These are phyloP conservation scores for Carex pumila DNA, from an alignment of 176 grass and related monocot species.

Conservation along the genomic window DNA sequence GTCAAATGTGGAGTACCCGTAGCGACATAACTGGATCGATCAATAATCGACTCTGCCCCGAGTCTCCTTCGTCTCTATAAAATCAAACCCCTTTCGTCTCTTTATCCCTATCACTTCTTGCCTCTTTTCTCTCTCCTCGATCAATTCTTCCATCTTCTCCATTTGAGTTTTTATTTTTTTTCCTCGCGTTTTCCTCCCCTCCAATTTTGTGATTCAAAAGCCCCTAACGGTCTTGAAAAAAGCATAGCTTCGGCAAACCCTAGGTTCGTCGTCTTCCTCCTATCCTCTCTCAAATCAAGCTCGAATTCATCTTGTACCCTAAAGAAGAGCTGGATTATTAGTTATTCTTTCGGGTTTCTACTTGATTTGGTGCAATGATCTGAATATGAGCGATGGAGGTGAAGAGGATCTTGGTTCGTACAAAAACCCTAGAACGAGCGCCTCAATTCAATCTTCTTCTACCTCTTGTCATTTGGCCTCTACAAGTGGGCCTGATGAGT, in stretches of 20 bases:
- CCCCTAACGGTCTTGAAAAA: neutral
- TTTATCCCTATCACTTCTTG: neutral
- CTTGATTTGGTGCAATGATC: constrained; percentile 13
- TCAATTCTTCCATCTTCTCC: neutral
- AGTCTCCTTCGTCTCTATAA: constrained; percentile 21
- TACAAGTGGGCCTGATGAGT: constrained; percentile 28
- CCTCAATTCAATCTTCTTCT: neutral
- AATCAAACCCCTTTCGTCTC: constrained; percentile 3
- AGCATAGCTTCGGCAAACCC: constrained; percentile 13
- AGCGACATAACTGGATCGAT: neutral
- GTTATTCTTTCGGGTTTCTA: neutral
- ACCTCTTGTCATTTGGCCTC: neutral
- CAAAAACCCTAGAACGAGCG: constrained; percentile 3
- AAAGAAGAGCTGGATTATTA: neutral
- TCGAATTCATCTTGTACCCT: neutral
- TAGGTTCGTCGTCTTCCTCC: neutral
- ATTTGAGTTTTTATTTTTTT: neutral
- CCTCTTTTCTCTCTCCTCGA: neutral
- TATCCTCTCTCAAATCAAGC: neutral
- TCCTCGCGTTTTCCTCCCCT: neutral
- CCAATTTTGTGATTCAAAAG: neutral
- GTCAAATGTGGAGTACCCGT: constrained; percentile 12
- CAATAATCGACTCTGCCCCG: neutral
- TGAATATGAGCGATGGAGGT: constrained; percentile 29
- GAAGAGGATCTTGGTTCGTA: constrained; percentile 10